phyloP scores from a whole-genome alignment of 805 yeast genomes.

The Metschnikowia anglica region DNA sequence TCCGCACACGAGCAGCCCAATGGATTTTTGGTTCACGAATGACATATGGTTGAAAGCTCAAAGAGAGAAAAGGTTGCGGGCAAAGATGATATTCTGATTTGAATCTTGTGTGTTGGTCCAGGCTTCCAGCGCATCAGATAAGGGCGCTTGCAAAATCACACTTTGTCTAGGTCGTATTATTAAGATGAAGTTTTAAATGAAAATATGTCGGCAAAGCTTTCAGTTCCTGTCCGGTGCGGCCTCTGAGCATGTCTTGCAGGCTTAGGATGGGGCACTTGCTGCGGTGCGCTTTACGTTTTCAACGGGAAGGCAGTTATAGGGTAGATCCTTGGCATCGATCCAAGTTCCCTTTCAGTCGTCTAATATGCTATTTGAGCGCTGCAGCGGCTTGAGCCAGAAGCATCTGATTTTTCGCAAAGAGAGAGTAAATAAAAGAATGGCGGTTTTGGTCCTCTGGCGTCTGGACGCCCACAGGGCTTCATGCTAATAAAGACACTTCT shows the following conservation, averaged over 20 bases:
- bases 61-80: too few species aligned
- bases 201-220: constrained; percentile 10
- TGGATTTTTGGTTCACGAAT: constrained; percentile 8
- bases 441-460: not conserved
- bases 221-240: constrained; percentile 10
- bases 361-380: too few species aligned
- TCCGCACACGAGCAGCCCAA: constrained; percentile 57
- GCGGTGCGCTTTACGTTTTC: not conserved
- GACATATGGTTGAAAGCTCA: constrained; percentile 1
- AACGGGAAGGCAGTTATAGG: too few species aligned
- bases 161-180: too few species aligned
- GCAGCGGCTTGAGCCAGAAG: too few species aligned
- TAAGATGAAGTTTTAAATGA: not conserved
- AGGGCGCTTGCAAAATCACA: too few species aligned
- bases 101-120: not conserved
- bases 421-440: not conserved
- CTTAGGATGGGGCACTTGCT: not conserved
- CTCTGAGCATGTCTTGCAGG: constrained; percentile 1
- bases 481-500: not conserved
- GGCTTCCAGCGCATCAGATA: not conserved
- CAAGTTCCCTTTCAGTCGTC: too few species aligned
- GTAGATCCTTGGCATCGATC: too few species aligned
- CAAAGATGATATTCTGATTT: too few species aligned
- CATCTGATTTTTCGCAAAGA: not conserved
- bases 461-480: not conserved